These are phyloP conservation scores for Monilinia laxa DNA, from an alignment of 2,329 filamentous ascomycete genomes.

Conservation along the genomic window DNA sequence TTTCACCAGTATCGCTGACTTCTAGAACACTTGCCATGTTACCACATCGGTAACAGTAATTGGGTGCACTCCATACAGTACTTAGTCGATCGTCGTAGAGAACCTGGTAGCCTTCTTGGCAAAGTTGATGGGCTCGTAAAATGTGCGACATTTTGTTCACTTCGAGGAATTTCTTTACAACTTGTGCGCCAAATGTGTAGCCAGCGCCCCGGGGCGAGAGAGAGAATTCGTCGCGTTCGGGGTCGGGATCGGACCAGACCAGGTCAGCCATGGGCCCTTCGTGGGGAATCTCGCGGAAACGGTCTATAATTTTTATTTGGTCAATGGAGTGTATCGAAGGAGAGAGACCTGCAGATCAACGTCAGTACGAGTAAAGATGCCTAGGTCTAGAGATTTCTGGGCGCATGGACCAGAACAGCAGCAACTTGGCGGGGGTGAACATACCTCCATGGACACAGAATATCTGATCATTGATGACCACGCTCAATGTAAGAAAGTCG, in stretches of 20 bases:
- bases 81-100: constrained; percentile 92
- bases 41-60: constrained; percentile 79
- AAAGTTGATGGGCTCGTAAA: constrained; percentile 94
- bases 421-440: constrained; percentile 31
- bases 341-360: constrained; percentile 60
- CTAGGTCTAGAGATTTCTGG: constrained; percentile 25
- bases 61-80: constrained; percentile 97
- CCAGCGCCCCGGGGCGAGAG: constrained; percentile 90
- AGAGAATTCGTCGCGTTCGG: constrained; percentile 96
- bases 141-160: constrained; percentile 99
- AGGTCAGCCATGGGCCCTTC: constrained; percentile 99
- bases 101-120: constrained; percentile 96
- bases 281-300: constrained; percentile 96
- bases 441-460: constrained; percentile 94
- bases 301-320: constrained; percentile 99
- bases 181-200: constrained; percentile 96
- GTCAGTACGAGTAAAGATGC: constrained; percentile 16
- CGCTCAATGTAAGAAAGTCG: constrained; percentile 92
- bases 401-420: background rate
- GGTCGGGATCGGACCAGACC: constrained; percentile 97
- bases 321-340: constrained; percentile 97
- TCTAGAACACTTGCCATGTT: constrained; percentile 97
- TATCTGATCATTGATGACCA: constrained; percentile 98
- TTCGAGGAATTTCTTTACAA: constrained; percentile 96
- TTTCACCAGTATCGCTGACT: constrained; percentile 87